Evolutionary conservation across 768 basidiomycete species (phyloP), one percentile per base, ranked within the genome.

Genomic region (Dioszegia hungarica): DNA sequence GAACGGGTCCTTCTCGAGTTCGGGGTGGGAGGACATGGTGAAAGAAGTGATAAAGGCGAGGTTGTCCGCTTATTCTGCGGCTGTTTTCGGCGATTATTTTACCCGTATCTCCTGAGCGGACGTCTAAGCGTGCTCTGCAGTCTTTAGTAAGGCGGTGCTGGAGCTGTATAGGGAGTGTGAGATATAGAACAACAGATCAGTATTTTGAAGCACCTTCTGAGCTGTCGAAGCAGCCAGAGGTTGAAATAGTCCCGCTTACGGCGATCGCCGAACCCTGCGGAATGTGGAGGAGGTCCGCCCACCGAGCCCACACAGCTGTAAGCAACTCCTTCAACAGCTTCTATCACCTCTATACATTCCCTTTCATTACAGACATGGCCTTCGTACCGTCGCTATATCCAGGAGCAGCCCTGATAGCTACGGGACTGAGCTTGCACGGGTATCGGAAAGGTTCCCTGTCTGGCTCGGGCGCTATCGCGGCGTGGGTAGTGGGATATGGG

Each of bases 361-460:
- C 17, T 20, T 22, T 14, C 17, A n/a, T n/a, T n/a, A n/a, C n/a
- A n/a, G n/a, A n/a, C n/a, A n/a, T 43, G 41, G 2, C 2, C 20
- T 2, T 5, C 20, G 46, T 51, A 25, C 9, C 22, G 4, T 17
- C 59, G 8, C 48, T 64, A 0, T 71, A 71, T 44, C 62, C 64
- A 14, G 50, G 47, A 12, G 62, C 64, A 48, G 56, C 56, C 1
- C 24, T 57, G 36, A 57, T 63, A 36, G 59, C 64, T 9, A 59
- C 57, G n/a, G 45, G 59, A 2, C 79, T 91, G 17, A 82, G 84
- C 29, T 62, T 79, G 0, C 88, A 90, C 78, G 92, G 92, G 3
- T 78, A 82, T 10, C 82, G 82, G 15, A 87, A 85, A 56, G 81
- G 83, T 50, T 91, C 89, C 0, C 80, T 97, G 10, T 88, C 88